These are phyloP conservation scores for Phialocephala sp. DNA, from an alignment of 2,329 filamentous ascomycete genomes.

Conservation along the genomic window DNA sequence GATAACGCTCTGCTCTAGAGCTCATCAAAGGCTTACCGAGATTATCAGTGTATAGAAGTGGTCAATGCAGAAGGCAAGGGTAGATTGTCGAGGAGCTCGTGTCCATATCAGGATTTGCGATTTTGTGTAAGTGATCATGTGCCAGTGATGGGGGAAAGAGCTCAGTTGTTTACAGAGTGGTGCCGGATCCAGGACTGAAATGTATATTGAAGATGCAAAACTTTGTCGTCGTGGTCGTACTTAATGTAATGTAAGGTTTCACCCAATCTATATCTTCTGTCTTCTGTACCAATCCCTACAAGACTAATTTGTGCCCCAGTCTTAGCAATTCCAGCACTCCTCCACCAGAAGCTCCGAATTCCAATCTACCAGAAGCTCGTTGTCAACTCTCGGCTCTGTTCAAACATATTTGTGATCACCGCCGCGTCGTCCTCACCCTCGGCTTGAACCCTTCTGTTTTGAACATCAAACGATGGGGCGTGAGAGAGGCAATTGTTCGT, in stretches of 20 bases:
- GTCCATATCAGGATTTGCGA: too few species aligned
- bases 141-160: too few species aligned
- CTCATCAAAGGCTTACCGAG: neutral
- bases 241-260: conserved; percentile 27
- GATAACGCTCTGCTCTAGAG: neutral
- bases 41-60: neutral
- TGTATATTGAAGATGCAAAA: conserved; percentile 29
- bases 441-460: conserved; percentile 43
- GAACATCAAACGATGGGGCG: conserved; percentile 37
- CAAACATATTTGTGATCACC: conserved; percentile 28
- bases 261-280: too few species aligned
- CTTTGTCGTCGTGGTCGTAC: conserved; percentile 26
- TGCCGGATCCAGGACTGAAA: conserved; percentile 24
- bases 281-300: neutral
- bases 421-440: conserved; percentile 29
- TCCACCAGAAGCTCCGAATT: conserved; percentile 26
- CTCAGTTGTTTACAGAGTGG: conserved; percentile 16
- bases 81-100: too few species aligned
- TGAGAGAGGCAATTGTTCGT: conserved; percentile 35
- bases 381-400: conserved; percentile 25
- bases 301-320: conserved; percentile 18
- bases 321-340: conserved; percentile 22
- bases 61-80: neutral
- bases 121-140: too few species aligned
- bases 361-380: conserved; percentile 22